phyloP scores from a whole-genome alignment of 805 yeast species.

The Grigorovia transvaalensis region DNA sequence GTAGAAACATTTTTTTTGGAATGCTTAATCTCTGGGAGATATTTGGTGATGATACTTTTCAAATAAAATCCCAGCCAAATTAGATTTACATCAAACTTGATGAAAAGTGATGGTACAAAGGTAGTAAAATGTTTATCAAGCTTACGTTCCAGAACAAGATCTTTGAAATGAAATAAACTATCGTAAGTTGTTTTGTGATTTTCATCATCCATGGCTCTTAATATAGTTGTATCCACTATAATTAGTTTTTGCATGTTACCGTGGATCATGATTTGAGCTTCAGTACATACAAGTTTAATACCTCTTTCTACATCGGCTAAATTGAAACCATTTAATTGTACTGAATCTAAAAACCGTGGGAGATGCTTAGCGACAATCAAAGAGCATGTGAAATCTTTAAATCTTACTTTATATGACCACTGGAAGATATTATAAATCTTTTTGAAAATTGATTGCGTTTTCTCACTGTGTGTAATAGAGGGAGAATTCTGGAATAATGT shows the following conservation, averaged over 20 bases:
- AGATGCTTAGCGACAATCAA: conserved; percentile 16
- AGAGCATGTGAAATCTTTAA: conserved; percentile 19
- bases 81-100: conserved; percentile 22
- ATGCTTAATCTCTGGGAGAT: conserved; percentile 4
- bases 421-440: conserved; percentile 3
- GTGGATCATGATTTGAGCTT: conserved; percentile 10
- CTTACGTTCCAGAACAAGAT: conserved; percentile 7
- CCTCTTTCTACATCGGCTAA: conserved; percentile 20
- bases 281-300: conserved; percentile 12
- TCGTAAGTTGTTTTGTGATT: conserved; percentile 7
- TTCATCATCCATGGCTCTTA: conserved; percentile 17
- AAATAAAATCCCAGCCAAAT: conserved; percentile 22
- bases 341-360: conserved; percentile 18
- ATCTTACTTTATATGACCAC: conserved; percentile 18
- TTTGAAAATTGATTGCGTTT: background rate
- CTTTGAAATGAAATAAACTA: conserved; percentile 8
- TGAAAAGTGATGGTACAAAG: conserved; percentile 15
- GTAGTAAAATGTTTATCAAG: background rate
- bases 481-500: background rate
- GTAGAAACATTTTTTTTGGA: background rate
- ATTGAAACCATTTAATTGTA: conserved; percentile 10
- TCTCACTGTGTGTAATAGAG: background rate
- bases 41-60: conserved; percentile 8
- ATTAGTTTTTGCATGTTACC: conserved; percentile 7
- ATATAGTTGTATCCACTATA: conserved; percentile 12